These are phyloP conservation scores for Neonectria ditissima DNA, from an alignment of 2,329 filamentous ascomycete species.

Conservation along the genomic window DNA sequence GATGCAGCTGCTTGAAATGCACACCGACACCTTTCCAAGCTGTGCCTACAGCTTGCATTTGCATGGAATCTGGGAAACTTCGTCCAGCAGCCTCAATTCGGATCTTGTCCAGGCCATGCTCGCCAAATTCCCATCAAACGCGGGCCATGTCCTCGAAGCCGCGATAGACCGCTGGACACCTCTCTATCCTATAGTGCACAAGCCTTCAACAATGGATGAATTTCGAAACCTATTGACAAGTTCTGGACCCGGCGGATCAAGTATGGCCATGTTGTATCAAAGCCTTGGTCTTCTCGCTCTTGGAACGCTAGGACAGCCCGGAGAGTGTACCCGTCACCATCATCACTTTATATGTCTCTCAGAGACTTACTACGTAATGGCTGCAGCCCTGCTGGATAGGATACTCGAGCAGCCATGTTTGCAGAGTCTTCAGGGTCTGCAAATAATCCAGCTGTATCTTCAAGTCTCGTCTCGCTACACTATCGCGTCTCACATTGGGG, in stretches of 20 bases:
- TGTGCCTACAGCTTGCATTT: conserved; percentile 40
- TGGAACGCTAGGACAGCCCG: conserved; percentile 31
- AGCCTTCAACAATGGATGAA: conserved; percentile 31
- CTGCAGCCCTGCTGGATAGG: conserved; percentile 30
- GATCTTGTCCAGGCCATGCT: conserved; percentile 23
- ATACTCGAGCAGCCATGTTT: conserved; percentile 34
- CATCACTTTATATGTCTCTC: conserved; percentile 39
- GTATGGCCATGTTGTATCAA: conserved; percentile 32
- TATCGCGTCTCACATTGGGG: conserved; percentile 37
- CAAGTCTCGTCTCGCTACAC: conserved; percentile 40
- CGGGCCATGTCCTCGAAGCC: conserved; percentile 28
- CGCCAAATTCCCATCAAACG: conserved; percentile 26
- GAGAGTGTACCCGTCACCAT: conserved; percentile 26
- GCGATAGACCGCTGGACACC: conserved; percentile 32
- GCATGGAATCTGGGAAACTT: conserved; percentile 35
- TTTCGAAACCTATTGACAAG: conserved; percentile 12
- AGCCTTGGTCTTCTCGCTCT: conserved; percentile 35
- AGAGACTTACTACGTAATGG: conserved; percentile 35
- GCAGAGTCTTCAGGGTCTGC: conserved; percentile 37
- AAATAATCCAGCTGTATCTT: conserved; percentile 41
- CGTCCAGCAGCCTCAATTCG: neutral
- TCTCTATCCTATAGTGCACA: conserved; percentile 34
- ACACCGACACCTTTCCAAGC: conserved; percentile 41
- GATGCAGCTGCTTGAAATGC: conserved; percentile 38
- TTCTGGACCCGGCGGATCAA: neutral